Evolutionary conservation across 2,329 filamentous ascomycete species (phyloP).

Genomic region (Hypoxylon sp.): DNA sequence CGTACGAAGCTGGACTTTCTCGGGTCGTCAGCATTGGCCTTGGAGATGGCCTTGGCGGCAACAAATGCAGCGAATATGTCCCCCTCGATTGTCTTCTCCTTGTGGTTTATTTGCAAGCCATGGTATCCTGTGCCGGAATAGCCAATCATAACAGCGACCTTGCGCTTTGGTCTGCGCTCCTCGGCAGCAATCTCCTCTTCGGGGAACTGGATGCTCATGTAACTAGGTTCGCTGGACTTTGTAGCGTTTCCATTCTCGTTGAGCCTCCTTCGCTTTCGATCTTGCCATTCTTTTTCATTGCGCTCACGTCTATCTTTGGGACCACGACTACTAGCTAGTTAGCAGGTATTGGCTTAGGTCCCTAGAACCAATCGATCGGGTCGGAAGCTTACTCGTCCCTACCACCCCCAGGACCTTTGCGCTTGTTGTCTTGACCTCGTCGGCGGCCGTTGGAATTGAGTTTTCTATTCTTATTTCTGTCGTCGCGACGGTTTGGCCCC

Average conservation of each 20-base stretch:
- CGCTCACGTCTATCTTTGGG: conserved; percentile 67
- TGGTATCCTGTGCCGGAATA: conserved; percentile 98
- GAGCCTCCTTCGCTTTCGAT: conserved; percentile 68
- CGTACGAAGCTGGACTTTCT: conserved; percentile 96
- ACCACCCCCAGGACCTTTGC: conserved; percentile 37
- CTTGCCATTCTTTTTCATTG: conserved; percentile 60
- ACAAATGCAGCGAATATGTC: conserved; percentile 95
- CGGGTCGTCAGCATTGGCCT: conserved; percentile 95
- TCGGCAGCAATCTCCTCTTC: conserved; percentile 91
- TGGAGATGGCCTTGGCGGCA: conserved; percentile 91
- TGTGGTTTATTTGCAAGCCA: conserved; percentile 90
- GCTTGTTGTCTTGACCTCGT: conserved; percentile 31
- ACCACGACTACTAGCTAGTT: conserved; percentile 67
- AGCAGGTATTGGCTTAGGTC: conserved; percentile 50
- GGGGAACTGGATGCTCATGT: conserved; percentile 69
- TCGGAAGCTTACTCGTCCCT: conserved; percentile 43
- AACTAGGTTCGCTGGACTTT: conserved; percentile 62
- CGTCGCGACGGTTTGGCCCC: conserved; percentile 34
- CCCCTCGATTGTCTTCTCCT: conserved; percentile 94
- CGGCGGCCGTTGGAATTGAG: conserved; percentile 43
- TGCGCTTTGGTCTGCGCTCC: conserved; percentile 90
- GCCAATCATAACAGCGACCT: conserved; percentile 94
- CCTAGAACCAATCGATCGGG: conserved; percentile 11
- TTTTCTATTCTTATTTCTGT: conserved; percentile 39
- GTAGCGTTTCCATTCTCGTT: conserved; percentile 53